Evolutionary conservation across 1,284 basidiomycete genomes (phyloP), one percentile per base, ranked within the genome.

Genomic region (Heterobasidion parviporum): DNA sequence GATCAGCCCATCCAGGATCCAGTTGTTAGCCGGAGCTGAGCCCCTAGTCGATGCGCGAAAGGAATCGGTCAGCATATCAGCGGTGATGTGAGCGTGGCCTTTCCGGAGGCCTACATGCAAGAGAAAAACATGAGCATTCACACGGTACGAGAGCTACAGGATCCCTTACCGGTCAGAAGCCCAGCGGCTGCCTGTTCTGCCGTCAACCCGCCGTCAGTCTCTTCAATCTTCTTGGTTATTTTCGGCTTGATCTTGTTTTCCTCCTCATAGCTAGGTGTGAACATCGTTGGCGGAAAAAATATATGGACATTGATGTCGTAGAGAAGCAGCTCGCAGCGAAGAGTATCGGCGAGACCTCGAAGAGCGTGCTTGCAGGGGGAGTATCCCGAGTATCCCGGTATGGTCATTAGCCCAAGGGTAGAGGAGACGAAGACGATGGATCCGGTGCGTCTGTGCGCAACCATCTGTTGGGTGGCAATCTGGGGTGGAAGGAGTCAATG

Each of bases 241-340:
- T 33, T 26, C 16, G 54, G 54, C 18, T 50, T 50, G 14, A 33
- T 51, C 49, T 52, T 55, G 15, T 46, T 44, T 20, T 55, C 54
- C 43, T 55, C 54, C 8, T 55, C 54, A 14, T 50, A 41, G 8
- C 47, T 34, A 6, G 36, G 20, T 16, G 47, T 49, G 15, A 51
- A 41, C 54, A 55, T 55, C 14, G 54, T 51, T 41, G 54, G 54
- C 3, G 54, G 54, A 32, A 55, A 55, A 49, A 55, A 55, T 15
- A 55, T 55, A 35, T 55, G 54, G 20, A 55, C 49, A 32, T 51
- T 41, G 10, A 55, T 55, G 14, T 38, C 49, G 33, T 55, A 55
- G 1, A 55, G 50, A 7, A 51, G 50, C 7, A 55, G 20, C n/a
- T 55, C 54, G 33, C 26, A n/a, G 36, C 54, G 48, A 35, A 55